Evolutionary conservation across 139 green algal genomes (phyloP).

Genomic region (Asterochloris sp.): DNA sequence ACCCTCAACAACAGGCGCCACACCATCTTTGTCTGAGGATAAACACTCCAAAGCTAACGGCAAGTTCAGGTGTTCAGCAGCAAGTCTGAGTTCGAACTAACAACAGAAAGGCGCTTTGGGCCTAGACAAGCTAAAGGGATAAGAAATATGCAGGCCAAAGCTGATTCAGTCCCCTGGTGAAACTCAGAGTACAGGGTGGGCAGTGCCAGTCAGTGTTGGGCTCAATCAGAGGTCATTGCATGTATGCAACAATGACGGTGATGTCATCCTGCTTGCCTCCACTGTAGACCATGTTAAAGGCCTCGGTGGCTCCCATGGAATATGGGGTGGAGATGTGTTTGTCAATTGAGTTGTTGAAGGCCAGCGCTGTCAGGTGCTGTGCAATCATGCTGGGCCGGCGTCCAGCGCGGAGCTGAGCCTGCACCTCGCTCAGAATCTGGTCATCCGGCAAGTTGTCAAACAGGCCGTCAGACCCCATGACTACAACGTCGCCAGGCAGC

Average conservation of each 20-base stretch:
- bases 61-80: too few species aligned
- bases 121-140: too few species aligned
- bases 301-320: slow-evolving; percentile 69
- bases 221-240: slow-evolving; percentile 6
- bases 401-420: slow-evolving; percentile 17
- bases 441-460: slow-evolving; percentile 86
- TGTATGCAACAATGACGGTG: slow-evolving; percentile 60
- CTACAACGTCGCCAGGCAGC: slow-evolving; percentile 71
- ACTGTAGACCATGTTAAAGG: slow-evolving; percentile 88
- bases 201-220: too few species aligned
- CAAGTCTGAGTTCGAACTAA: too few species aligned
- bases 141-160: too few species aligned
- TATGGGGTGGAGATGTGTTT: slow-evolving; percentile 76
- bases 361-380: slow-evolving; percentile 49
- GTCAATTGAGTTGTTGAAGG: slow-evolving; percentile 74
- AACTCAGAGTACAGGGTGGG: too few species aligned
- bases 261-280: slow-evolving; percentile 87
- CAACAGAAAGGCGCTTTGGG: too few species aligned
- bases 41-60: too few species aligned
- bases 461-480: slow-evolving; percentile 88
- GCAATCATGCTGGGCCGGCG: slow-evolving; percentile 34
- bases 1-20: too few species aligned
- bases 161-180: too few species aligned
- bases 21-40: too few species aligned
- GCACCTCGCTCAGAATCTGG: slow-evolving; percentile 54